Evolutionary conservation across 805 yeast genomes (phyloP), one percentile per base, ranked within the genome.

Genomic region (Myxozyma lipomycoides): DNA sequence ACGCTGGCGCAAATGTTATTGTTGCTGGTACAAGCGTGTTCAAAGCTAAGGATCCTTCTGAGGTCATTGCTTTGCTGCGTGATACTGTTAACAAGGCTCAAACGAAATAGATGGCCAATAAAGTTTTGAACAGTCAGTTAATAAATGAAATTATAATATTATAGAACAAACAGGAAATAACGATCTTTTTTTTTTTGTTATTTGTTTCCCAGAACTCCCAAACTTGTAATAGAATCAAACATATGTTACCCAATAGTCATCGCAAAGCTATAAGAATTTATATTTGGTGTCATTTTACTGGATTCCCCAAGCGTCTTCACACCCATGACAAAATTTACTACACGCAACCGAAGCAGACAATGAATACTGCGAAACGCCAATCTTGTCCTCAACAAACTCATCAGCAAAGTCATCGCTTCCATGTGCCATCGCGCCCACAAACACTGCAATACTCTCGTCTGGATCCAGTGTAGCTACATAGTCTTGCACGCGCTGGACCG

Each of bases 351-450:
- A 89, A 2, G 98, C 98, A 48, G 95, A 86, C 56, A 93, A 77
- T 46, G 98, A 95, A 69, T 90, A 93, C 64, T 91, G 89, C 32
- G 97, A 88, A 50, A 93, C 82, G 62, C 97, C 97, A 52, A 93
- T 84, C 66, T 91, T 93, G 70, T 93, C 98, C 68, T 93, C 98
- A 40, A 91, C 95, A 65, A 70, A 91, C 69, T 90, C 98, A 69
- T 93, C 98, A 22, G 98, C 98, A 70, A 93, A 93, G 62, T 82
- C 89, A 70, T 93, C 98, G 67, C 84, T 85, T 65, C 98, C 98
- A 69, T 97, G 83, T 19, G 98, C 98, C 96, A 93, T 93, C 42
- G 98, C 96, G 66, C 98, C 98, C 42, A 93, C 97, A 70, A 93
- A 93, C 24, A 93, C 97, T 76, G 98, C 93, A 61, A 93, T 83